Conservation (phyloP, 805 yeast genomes). For the Geotrichum ghanense region DNA sequence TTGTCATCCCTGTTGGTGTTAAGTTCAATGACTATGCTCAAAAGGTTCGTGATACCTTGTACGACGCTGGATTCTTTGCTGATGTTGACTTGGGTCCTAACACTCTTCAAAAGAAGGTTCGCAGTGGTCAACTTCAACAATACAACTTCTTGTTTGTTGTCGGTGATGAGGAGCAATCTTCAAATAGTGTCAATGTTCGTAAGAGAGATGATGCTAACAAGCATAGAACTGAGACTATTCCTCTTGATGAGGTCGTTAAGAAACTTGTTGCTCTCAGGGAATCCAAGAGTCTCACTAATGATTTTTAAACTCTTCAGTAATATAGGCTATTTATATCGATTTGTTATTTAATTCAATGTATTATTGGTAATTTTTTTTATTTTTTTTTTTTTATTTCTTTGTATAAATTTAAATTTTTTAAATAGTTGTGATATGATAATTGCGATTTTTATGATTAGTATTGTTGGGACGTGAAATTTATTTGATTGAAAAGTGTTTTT, state of each 20-base stretch:
- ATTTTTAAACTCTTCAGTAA: too few species aligned
- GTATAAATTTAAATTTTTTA: too few species aligned
- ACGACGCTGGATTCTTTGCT: conserved; percentile 67
- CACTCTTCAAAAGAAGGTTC: conserved; percentile 95
- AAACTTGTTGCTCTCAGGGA: conserved; percentile 60
- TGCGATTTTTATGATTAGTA: too few species aligned
- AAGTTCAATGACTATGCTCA: conserved; percentile 87
- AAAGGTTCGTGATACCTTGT: conserved; percentile 55
- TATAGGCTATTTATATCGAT: too few species aligned
- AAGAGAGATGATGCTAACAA: conserved; percentile 84
- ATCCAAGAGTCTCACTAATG: conserved; percentile 66
- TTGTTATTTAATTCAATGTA: too few species aligned
- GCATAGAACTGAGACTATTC: conserved; percentile 72
- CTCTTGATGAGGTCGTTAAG: conserved; percentile 57
- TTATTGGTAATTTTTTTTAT: too few species aligned
- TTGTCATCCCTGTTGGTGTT: conserved; percentile 95
- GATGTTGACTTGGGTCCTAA: conserved; percentile 92
- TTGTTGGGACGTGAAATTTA: too few species aligned
- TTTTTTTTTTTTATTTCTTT: too few species aligned
- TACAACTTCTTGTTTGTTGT: conserved; percentile 95
- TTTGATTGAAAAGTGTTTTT: too few species aligned
- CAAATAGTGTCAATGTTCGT: conserved; percentile 82
- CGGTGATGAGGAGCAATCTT: conserved; percentile 85
- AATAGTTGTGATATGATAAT: too few species aligned
- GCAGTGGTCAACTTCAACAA: conserved; percentile 89